Evolutionary conservation across 805 yeast genomes (phyloP).

Genomic region (Candida manassasensis): DNA sequence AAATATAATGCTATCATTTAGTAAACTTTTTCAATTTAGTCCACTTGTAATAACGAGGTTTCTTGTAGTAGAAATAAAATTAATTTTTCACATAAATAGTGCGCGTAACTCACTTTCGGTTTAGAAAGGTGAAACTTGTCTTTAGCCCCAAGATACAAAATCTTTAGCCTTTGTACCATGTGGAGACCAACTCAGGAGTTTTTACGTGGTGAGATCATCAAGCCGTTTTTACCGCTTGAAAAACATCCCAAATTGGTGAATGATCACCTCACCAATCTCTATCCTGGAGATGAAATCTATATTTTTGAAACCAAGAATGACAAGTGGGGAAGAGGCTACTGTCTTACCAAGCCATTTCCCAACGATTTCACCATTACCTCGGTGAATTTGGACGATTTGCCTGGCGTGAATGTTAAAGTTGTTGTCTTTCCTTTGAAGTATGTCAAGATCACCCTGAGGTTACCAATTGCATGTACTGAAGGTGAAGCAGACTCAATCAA

Average conservation of each 20-base stretch:
- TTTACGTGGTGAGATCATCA: constrained; percentile 33
- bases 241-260: constrained; percentile 35
- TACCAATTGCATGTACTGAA: constrained; percentile 32
- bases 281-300: constrained; percentile 75
- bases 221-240: constrained; percentile 39
- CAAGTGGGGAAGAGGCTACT: constrained; percentile 80
- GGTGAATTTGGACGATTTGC: constrained; percentile 57
- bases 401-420: constrained; percentile 49
- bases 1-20: no score
- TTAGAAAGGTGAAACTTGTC: no score
- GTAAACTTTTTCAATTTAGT: no score
- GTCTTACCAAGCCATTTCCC: constrained; percentile 63
- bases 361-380: constrained; percentile 61
- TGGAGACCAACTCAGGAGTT: constrained; percentile 37
- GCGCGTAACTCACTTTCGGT: no score
- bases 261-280: constrained; percentile 46
- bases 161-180: no score
- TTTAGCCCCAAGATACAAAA: no score
- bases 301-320: constrained; percentile 59
- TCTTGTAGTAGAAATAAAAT: no score
- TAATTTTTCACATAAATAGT: no score
- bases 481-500: constrained; percentile 26
- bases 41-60: no score
- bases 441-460: constrained; percentile 40
- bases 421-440: constrained; percentile 59